Evolutionary conservation across 805 yeast species (phyloP).

Genomic region (Kazachstania martiniae): DNA sequence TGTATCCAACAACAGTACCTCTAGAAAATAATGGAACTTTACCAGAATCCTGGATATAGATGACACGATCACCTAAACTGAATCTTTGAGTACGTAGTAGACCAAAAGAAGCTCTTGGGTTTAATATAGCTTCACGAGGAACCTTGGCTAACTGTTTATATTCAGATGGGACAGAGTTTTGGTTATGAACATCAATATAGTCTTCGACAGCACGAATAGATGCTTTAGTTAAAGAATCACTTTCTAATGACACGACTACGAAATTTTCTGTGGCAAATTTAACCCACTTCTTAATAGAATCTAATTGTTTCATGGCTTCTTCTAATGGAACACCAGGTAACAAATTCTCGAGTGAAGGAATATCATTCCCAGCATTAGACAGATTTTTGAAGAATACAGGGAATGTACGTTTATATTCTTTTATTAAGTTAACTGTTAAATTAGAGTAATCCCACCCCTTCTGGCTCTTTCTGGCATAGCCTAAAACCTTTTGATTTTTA

Average conservation of each 20-base stretch:
- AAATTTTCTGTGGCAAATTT: constrained; percentile 43
- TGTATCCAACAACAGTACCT: constrained; percentile 83
- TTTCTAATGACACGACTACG: constrained; percentile 57
- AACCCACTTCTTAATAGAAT: constrained; percentile 31
- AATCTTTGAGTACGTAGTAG: constrained; percentile 66
- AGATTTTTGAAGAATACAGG: constrained; percentile 45
- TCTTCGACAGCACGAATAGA: constrained; percentile 61
- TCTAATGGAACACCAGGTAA: constrained; percentile 28
- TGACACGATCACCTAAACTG: constrained; percentile 79
- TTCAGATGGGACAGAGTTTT: constrained; percentile 35
- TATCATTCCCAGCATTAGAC: constrained; percentile 15
- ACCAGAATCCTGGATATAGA: constrained; percentile 76
- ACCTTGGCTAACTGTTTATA: constrained; percentile 62
- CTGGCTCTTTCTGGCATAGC: constrained; percentile 59
- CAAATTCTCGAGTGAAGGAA: constrained; percentile 24
- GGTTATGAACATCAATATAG: constrained; percentile 37
- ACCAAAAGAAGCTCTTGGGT: constrained; percentile 63
- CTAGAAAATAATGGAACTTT: constrained; percentile 78
- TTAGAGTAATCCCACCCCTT: constrained; percentile 78
- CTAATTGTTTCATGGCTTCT: constrained; percentile 20
- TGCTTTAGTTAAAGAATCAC: constrained; percentile 63
- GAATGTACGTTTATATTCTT: constrained; percentile 50
- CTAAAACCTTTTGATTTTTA: constrained; percentile 72
- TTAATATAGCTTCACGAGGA: constrained; percentile 72
- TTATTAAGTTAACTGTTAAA: constrained; percentile 55